Conservation (phyloP, 23 red algal genomes). For the Gracilaria gracilis region DNA sequence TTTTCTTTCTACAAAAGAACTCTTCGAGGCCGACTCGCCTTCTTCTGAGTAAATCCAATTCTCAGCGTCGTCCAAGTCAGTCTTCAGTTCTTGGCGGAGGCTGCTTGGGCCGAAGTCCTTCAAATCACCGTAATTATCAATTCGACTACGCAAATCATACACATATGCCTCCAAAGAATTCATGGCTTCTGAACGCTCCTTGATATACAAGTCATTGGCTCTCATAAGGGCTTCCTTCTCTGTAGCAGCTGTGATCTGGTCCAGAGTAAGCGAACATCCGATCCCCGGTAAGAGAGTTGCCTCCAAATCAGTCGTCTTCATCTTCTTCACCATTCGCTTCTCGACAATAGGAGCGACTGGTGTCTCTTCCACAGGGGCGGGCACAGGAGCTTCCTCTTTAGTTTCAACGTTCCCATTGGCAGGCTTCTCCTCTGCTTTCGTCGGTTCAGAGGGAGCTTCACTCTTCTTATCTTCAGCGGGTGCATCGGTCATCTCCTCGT, state of each 20-base stretch:
- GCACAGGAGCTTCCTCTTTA: background rate
- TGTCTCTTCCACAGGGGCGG: slow-evolving; percentile 30
- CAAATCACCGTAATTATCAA: slow-evolving; percentile 77
- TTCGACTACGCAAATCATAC: slow-evolving; percentile 91
- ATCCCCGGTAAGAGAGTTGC: slow-evolving; percentile 29
- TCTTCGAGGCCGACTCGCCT: slow-evolving; percentile 80
- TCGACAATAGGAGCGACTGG: slow-evolving; percentile 44
- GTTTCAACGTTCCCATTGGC: background rate
- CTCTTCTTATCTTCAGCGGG: slow-evolving; percentile 4
- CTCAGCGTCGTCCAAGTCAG: slow-evolving; percentile 81
- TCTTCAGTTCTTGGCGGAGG: slow-evolving; percentile 58
- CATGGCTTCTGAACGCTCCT: slow-evolving; percentile 91
- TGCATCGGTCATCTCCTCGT: background rate
- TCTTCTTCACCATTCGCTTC: slow-evolving; percentile 76
- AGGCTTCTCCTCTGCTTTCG: background rate
- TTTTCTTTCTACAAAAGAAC: slow-evolving; percentile 74
- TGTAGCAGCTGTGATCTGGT: slow-evolving; percentile 36
- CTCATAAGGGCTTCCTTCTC: slow-evolving; percentile 91
- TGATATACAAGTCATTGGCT: slow-evolving; percentile 90
- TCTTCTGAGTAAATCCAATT: slow-evolving; percentile 99
- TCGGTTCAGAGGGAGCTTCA: background rate
- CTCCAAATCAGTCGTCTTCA: slow-evolving; percentile 61
- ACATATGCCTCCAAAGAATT: slow-evolving; percentile 98
- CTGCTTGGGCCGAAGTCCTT: slow-evolving; percentile 68
- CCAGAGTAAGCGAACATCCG: slow-evolving; percentile 26